Percentiles rank a stretch among this genome's conserved stretches.
These are phyloP conservation scores for Elsinoe fawcettii DNA, from an alignment of 2,329 filamentous ascomycete species.

Conservation along the genomic window DNA sequence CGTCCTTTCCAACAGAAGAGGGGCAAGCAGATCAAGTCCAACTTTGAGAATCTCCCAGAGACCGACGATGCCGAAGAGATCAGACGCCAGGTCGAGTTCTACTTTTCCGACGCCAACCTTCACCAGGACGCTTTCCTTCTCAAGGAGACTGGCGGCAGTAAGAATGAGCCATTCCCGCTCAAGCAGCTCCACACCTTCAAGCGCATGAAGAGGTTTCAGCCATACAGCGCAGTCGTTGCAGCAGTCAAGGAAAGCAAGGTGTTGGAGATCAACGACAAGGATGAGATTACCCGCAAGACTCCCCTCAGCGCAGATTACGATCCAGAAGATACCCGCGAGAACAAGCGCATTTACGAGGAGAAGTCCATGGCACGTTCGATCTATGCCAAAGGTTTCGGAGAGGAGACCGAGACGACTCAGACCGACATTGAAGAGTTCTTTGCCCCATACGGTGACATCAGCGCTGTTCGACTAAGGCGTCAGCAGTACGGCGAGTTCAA, in stretches of 20 bases:
- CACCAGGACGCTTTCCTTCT: slow-evolving; percentile 83
- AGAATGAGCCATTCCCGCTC: slow-evolving; percentile 75
- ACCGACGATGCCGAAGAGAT: slow-evolving; percentile 73
- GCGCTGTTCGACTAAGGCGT: slow-evolving; percentile 80
- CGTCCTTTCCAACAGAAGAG: slow-evolving; percentile 10
- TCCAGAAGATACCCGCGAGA: slow-evolving; percentile 43
- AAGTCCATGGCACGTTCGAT: slow-evolving; percentile 65
- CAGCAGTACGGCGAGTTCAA: slow-evolving; percentile 70
- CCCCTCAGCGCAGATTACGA: slow-evolving; percentile 49
- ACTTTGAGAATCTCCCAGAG: slow-evolving; percentile 49
- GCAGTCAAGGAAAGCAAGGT: slow-evolving; percentile 71
- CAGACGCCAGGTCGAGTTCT: slow-evolving; percentile 89
- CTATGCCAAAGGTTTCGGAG: slow-evolving; percentile 91
- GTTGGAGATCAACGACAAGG: slow-evolving; percentile 67
- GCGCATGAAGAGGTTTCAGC: slow-evolving; percentile 92
- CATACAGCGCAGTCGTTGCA: slow-evolving; percentile 71
- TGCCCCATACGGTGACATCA: slow-evolving; percentile 67
- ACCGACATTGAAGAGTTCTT: slow-evolving; percentile 95
- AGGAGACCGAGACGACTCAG: slow-evolving; percentile 75
- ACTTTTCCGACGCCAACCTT: slow-evolving; percentile 88
- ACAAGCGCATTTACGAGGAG: slow-evolving; percentile 50
- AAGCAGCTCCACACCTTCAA: slow-evolving; percentile 78
- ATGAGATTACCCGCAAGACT: slow-evolving; percentile 67
- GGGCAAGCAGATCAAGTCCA: slow-evolving; percentile 19
- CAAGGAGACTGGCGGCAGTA: slow-evolving; percentile 63